Base-by-base conservation (phyloP, 805 yeast species). In the Diddensiella transvaalensis region DNA sequence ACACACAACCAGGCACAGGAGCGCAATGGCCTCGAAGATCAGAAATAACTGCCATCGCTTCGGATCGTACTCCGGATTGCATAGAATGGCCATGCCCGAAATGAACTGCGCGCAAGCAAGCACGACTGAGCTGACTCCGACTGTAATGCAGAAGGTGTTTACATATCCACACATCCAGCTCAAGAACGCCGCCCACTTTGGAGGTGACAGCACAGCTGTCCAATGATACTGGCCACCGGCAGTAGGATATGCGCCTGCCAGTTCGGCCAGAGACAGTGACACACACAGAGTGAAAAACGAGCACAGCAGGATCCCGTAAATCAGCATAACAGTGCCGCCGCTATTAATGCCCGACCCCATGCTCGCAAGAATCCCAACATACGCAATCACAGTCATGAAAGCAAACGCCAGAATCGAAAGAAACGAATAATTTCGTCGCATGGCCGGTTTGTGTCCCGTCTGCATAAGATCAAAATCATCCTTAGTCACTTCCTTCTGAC, bases 221-320 rank as follows among this genome's bases (percentile, higher is more conserved):
- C 49, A 46, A 22, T 46, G 38, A 24, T 46, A 46, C 26, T 40
- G 45, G 4, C 32, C 47, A 13, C 47, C 47, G 2, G 47, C 40
- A 22, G 26, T 22, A 15, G 41, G 40, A 13, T 22, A 35, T 15
- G 47, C 40, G 5, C 36, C 22, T 3, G 41, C 41, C 29, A 44
- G 42, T 26, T 44, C 47, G 8, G 47, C 47, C 23, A 44, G 38
- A 13, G 38, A 35, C 15, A 35, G 38, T 10, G 38, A 8, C 22
- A 19, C 47, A 22, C 22, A 24, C 41, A 42, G 18, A 19, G 46
- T 42, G 46, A 42, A 42, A 21, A 42, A 42, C 5, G 39, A n/a
- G 15, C 38, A 35, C 15, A 35, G 38, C 21, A 35, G 17, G 15
- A 35, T 35, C 15, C 38, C 38, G 15, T 35, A 35, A n/a, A 35